Evolutionary conservation across 2,329 filamentous ascomycete genomes (phyloP), one percentile per base, ranked within the genome.

Genomic region (Colletotrichum eremochloae): DNA sequence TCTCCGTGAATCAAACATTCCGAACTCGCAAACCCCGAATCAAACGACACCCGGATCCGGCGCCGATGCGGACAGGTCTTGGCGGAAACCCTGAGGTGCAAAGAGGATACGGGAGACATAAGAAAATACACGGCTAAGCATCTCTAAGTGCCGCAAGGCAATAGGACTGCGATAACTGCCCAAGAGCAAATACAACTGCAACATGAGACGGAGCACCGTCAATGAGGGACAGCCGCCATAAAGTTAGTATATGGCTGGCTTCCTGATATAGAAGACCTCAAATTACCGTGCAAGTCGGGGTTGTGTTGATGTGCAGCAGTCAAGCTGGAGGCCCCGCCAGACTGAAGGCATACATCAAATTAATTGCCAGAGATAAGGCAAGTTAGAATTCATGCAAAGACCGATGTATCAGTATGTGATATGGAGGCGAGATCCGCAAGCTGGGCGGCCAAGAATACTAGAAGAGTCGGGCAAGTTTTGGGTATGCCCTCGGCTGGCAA

Each of bases 21-120:
- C 44, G 33, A 48, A 69, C 29, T 40, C 50, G 18, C 48, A 50
- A 11, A n/a, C 31, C 20, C 11, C 60, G 53, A 65, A 53, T 40
- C 20, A 42, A 38, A 57, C 66, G 48, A 70, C 44, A 38, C 31
- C 38, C 20, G 11, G 55, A n/a, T 11, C 55, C 33, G 48, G 50
- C 36, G 20, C 61, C 18, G 42, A 48, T 44, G 7, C 14, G 6
- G 29, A 11, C 3, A 38, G 58, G 31, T 60, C 33, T 4, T 65
- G 31, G 33, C 55, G 36, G 11, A 63, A 42, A 1, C 14, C 36
- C 12, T 63, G 48, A 63, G 24, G 11, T 15, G 8, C 9, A 24
- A 20, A 29, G 9, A 29, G 1, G 29, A 8, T n/a, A 18, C n/a
- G 11, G 14, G 1, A 29, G 14, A 18, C 12, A 57, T 33, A 5